A percentile compares a stretch with the other conserved stretches of the same genome.
Evolutionary conservation across 1,284 basidiomycete genomes (phyloP).

Genomic region (Fomitiporia mediterranea): DNA sequence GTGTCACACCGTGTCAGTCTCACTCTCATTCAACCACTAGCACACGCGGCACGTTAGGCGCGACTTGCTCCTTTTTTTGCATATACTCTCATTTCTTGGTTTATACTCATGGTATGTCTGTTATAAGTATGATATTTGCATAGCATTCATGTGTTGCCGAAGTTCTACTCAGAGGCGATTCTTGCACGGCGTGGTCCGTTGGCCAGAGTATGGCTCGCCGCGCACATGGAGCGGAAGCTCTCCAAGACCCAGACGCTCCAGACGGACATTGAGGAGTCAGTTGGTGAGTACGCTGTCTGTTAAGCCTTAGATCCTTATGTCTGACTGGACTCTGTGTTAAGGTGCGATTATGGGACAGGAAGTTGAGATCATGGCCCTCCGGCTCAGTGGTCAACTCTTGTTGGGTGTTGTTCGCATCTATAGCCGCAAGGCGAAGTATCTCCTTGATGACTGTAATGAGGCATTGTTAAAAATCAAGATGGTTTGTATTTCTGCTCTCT

Average conservation of each 20-base stretch:
- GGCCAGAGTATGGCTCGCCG: conserved; percentile 97
- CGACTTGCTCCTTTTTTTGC: conserved; percentile 11
- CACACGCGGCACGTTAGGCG: neutral
- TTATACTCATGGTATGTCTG: conserved; percentile 11
- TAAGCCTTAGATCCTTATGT: neutral
- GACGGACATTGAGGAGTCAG: conserved; percentile 91
- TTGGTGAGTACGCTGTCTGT: conserved; percentile 53
- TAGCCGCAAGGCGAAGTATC: conserved; percentile 95
- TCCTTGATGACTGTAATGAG: conserved; percentile 97
- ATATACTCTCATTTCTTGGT: conserved; percentile 9
- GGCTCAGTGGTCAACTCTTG: conserved; percentile 91
- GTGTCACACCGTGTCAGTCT: conserved; percentile 19
- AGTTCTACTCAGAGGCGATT: conserved; percentile 93
- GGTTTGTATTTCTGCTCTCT: conserved; percentile 77
- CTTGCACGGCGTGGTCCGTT: conserved; percentile 90
- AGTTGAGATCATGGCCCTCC: conserved; percentile 85
- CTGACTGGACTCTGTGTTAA: conserved; percentile 29
- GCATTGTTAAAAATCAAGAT: conserved; percentile 93
- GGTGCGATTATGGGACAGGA: conserved; percentile 89
- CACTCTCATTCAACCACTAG: conserved; percentile 4
- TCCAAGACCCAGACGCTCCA: conserved; percentile 93
- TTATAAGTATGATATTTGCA: neutral
- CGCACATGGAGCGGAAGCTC: conserved; percentile 97
- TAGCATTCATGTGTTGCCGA: neutral
- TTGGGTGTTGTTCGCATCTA: conserved; percentile 97